Evolutionary conservation across 768 basidiomycete species (phyloP), one percentile per base, ranked within the genome.

Genomic region (Kwoniella heveanensis): DNA sequence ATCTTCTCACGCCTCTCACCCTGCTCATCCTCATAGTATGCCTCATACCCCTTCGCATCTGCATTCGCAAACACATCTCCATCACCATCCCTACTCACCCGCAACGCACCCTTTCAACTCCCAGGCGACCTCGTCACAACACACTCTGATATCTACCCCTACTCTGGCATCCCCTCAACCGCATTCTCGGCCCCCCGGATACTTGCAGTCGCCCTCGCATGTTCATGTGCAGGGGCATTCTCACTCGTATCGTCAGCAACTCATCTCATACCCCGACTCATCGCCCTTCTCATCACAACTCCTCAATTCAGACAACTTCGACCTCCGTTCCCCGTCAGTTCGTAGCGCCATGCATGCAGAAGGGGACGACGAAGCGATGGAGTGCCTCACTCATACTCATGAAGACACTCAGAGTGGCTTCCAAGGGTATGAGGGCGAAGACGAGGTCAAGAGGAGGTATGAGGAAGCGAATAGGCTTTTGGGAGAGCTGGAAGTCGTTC

Each of bases 401-500:
- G 52, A 54, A 22, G 60, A 39, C 17, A n/a, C 10, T 44, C 39
- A 9, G 17, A 19, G 39, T 22, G 37, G 52, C 27, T 19, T n/a
- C n/a, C n/a, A 24, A 39, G 25, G 58, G 24, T 30, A 22, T 56
- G 44, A 37, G 9, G 59, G 17, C 27, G 65, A 68, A 22, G 71
- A 69, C 50, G 70, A 67, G 13, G 66, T 70, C 15, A 70, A 52
- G 53, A 66, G 57, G 22, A 52, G 70, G 30, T 76, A 76, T 57
- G 74, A 76, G 37, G 74, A 76, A 65, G 63, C 74, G n/a, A 76
- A 76, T 68, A 67, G 70, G 46, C 54, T 76, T n/a, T 63, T 76
- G 53, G 70, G 63, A 13, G 70, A 73, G 54, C 51, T 76, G 30
- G 72, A 67, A 13, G 68, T 76, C 1, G 72, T 64, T 3, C 62